These are phyloP conservation scores for Clitopilus passeckerianus DNA, from an alignment of 768 basidiomycete species.

Conservation along the genomic window DNA sequence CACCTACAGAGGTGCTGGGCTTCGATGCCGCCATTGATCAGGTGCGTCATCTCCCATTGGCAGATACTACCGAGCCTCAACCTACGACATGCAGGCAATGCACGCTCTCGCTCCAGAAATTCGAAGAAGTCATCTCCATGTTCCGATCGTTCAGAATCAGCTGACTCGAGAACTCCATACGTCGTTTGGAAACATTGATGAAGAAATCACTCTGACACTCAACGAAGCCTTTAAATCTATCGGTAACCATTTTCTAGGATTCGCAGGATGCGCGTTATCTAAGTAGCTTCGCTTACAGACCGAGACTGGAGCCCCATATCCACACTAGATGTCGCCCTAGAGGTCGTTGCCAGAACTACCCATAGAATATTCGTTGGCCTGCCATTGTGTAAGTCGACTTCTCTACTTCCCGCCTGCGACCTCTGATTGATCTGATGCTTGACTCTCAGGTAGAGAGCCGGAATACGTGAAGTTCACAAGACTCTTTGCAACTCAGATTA, in stretches of 20 bases:
- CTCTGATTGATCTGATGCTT: not conserved
- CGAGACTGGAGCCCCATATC: constrained; percentile 4
- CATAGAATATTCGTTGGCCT: constrained; percentile 21
- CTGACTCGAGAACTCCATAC: constrained; percentile 9
- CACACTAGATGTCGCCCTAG: constrained; percentile 8
- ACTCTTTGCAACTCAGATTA: constrained; percentile 12
- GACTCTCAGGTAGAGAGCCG: constrained; percentile 14
- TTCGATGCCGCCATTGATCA: constrained; percentile 20
- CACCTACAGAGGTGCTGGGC: constrained; percentile 24
- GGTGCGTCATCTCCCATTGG: constrained; percentile 4
- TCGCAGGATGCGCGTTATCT: not conserved
- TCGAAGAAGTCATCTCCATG: constrained; percentile 11
- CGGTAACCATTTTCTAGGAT: not conserved
- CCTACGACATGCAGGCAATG: not conserved
- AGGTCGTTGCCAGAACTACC: constrained; percentile 17
- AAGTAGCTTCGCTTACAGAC: not conserved
- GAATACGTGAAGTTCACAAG: constrained; percentile 13
- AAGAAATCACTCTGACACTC: constrained; percentile 6
- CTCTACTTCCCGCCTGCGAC: not conserved
- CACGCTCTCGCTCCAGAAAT: constrained; percentile 9
- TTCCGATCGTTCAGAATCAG: constrained; percentile 12
- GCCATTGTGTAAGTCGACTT: constrained; percentile 15
- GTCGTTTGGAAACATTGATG: constrained; percentile 5
- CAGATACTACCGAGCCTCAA: not conserved
- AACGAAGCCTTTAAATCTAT: not conserved